Percentiles rank a stretch among this genome's conserved stretches.
These are phyloP conservation scores for Russula sp. DNA, from an alignment of 768 basidiomycete genomes.

Conservation along the genomic window DNA sequence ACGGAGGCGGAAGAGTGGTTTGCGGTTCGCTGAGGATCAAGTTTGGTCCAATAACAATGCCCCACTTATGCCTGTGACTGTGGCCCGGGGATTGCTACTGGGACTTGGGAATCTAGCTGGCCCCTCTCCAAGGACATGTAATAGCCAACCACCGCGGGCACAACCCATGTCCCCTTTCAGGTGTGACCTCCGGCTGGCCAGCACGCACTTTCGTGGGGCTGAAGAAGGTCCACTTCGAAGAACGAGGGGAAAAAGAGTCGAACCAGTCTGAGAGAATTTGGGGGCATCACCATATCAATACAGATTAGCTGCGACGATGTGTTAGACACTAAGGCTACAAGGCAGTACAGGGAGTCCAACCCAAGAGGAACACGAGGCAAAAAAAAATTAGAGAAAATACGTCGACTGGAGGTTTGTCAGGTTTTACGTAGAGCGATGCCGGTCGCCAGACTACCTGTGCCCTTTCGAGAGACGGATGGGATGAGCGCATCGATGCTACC, in stretches of 20 bases:
- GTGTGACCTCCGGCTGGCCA: background rate
- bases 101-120: too few relatives aligned
- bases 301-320: background rate
- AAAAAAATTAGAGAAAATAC: background rate
- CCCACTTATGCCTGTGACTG: too few relatives aligned
- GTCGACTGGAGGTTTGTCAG: background rate
- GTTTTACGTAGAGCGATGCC: slow-evolving; percentile 15
- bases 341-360: background rate
- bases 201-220: background rate
- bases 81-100: too few relatives aligned
- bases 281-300: background rate
- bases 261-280: background rate
- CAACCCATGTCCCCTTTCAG: background rate
- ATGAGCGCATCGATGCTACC: background rate
- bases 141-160: too few relatives aligned
- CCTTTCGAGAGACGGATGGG: background rate
- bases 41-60: too few relatives aligned
- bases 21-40: too few relatives aligned
- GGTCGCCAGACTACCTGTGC: background rate
- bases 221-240: background rate
- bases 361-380: background rate
- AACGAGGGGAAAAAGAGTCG: background rate
- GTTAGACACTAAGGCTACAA: slow-evolving; percentile 13
- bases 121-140: too few relatives aligned
- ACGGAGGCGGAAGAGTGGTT: too few relatives aligned